A percentile compares a stretch with the other conserved stretches of the same genome.
phyloP scores from a whole-genome alignment of 2,329 filamentous ascomycete species.

The Leptographium wingfieldii region DNA sequence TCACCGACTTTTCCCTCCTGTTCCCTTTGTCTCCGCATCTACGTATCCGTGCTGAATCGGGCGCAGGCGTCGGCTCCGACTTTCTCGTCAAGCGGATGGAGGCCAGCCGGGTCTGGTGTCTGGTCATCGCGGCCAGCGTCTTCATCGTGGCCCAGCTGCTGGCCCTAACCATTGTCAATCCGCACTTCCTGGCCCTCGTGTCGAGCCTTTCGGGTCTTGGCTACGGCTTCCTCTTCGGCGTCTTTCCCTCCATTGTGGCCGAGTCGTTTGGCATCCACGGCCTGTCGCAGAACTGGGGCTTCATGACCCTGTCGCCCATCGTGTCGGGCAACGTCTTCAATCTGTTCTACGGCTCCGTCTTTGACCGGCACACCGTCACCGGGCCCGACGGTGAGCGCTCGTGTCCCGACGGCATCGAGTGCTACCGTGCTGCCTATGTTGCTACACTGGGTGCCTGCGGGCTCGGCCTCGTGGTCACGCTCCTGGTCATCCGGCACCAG shows the following conservation, averaged over 20 bases:
- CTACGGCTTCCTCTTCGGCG: constrained; percentile 89
- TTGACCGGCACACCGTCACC: constrained; percentile 65
- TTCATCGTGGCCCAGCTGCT: constrained; percentile 71
- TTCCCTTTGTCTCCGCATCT: neutral
- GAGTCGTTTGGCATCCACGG: constrained; percentile 86
- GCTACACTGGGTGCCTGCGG: constrained; percentile 63
- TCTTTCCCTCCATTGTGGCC: constrained; percentile 78
- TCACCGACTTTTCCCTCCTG: constrained; percentile 3
- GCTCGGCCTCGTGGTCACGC: constrained; percentile 53
- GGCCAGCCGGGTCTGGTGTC: constrained; percentile 81
- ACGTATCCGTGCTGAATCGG: neutral
- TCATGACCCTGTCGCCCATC: constrained; percentile 82
- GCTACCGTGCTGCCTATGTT: constrained; percentile 71
- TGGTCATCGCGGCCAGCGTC: constrained; percentile 62
- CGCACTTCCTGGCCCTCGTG: constrained; percentile 62
- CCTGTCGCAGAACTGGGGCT: constrained; percentile 90
- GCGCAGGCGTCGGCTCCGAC: constrained; percentile 72
- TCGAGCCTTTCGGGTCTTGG: constrained; percentile 76
- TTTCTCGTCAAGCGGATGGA: constrained; percentile 70
- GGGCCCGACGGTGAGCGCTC: constrained; percentile 55
- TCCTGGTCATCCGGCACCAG: constrained; percentile 58
- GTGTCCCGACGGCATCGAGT: constrained; percentile 66
- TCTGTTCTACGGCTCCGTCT: constrained; percentile 73
- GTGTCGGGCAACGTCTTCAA: constrained; percentile 88
- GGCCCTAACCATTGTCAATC: constrained; percentile 64